Percentiles rank a stretch among this genome's conserved stretches.
phyloP scores from a whole-genome alignment of 768 basidiomycete genomes.

The Neoboletus magnificus region DNA sequence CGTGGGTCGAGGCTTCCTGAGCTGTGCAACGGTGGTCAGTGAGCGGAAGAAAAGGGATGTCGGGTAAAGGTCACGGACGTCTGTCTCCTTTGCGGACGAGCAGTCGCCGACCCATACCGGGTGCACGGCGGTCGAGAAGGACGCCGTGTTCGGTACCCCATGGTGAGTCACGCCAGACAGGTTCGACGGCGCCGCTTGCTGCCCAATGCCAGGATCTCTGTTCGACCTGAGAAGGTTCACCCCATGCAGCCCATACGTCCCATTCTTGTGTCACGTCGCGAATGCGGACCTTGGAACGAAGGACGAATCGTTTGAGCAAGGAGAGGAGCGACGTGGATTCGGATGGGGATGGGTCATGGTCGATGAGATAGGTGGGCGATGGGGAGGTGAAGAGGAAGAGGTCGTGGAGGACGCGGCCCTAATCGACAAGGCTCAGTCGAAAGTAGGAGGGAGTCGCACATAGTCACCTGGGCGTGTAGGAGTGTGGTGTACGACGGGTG shows the following conservation, averaged over 20 bases:
- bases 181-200: constrained; percentile 74
- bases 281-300: constrained; percentile 87
- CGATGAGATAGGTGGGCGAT: constrained; percentile 59
- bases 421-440: not conserved
- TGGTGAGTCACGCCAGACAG: constrained; percentile 64
- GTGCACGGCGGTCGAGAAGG: constrained; percentile 63
- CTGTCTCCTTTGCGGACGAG: constrained; percentile 65
- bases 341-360: constrained; percentile 63
- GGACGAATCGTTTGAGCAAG: constrained; percentile 78
- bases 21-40: constrained; percentile 35
- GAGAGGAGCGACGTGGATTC: constrained; percentile 59
- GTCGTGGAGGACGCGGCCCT: constrained; percentile 92
- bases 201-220: constrained; percentile 52
- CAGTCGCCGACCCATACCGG: constrained; percentile 75
- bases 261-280: constrained; percentile 74
- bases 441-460: not conserved
- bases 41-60: not conserved
- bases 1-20: constrained; percentile 53
- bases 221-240: constrained; percentile 40
- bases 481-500: constrained; percentile 65
- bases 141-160: constrained; percentile 57
- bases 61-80: constrained; percentile 53
- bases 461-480: constrained; percentile 71
- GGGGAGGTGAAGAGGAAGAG: constrained; percentile 75
- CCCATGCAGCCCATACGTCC: constrained; percentile 84